Conservation (phyloP, 495 filamentous ascomycete genomes). For the Echria macrotheca region DNA sequence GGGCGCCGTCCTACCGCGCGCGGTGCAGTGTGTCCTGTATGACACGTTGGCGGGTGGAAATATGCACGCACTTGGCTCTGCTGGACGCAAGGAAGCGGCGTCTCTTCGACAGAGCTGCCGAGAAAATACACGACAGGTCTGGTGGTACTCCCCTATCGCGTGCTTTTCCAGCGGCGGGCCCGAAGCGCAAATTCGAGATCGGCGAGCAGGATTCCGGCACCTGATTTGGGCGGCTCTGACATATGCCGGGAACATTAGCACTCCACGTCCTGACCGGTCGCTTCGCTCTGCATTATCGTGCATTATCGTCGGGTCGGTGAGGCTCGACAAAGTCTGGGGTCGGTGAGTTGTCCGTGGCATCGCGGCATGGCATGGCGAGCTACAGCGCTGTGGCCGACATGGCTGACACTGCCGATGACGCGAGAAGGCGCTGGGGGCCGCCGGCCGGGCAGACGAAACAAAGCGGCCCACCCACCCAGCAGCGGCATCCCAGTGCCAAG, state of each 20-base stretch:
- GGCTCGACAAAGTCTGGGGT: conserved; percentile 14
- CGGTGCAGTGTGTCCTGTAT: conserved; percentile 9
- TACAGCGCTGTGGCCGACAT: background rate
- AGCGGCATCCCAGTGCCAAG: conserved; percentile 6
- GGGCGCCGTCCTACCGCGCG: background rate
- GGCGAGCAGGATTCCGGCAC: conserved; percentile 10
- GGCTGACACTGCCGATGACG: conserved; percentile 17
- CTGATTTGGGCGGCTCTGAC: conserved; percentile 11
- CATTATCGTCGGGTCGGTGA: conserved; percentile 28
- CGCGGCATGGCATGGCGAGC: conserved; percentile 9
- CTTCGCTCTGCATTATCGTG: conserved; percentile 27
- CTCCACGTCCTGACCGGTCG: conserved; percentile 27
- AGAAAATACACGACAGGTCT: background rate
- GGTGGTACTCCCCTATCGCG: conserved; percentile 10
- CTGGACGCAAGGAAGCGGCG: background rate
- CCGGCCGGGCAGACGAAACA: conserved; percentile 7
- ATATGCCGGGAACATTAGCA: conserved; percentile 3
- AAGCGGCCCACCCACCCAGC: conserved; percentile 1
- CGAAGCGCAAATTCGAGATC: conserved; percentile 18
- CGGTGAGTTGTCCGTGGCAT: conserved; percentile 29
- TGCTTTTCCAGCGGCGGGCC: conserved; percentile 15
- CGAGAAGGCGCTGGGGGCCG: conserved; percentile 12
- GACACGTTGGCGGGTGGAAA: conserved; percentile 16
- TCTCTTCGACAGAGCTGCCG: background rate
- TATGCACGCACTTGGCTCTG: conserved; percentile 4